Base-by-base conservation (phyloP, 352 stramenopile species). In the Nothophytophthora sp. region DNA sequence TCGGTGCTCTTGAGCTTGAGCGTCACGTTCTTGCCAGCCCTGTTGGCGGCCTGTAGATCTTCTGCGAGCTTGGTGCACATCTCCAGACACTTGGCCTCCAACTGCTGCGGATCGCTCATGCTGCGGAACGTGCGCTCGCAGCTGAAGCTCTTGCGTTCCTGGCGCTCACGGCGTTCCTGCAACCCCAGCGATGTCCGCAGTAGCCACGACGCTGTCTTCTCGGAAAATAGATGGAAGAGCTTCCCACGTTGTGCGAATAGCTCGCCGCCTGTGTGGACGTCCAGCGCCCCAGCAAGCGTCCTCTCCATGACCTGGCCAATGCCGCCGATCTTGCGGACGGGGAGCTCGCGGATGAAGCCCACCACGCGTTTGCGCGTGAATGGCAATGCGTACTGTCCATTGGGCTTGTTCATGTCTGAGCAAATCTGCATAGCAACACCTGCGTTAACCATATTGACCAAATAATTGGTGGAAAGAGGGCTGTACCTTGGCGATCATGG, bases 271-370 rank as follows among this genome's bases (percentile, higher is more conserved):
- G 82, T 98, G n/a, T 79, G 64, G 18, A 98, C 83, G 19, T 73
- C 70, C 28, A 98, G 83, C 7, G 73, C 76, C 9, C 63, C 63
- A 4, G 55, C 69, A 6, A 99, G 68, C 29, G 88, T 87, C 58
- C 98, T 98, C 73, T 98, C 93, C 50, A 88, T 97, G 1, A 99
- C 96, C 63, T 98, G 94, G 22, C 96, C 96, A 63, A 99, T 96
- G 5, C 96, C 96, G 37, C 81, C 79, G 22, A 99, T 87, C 70
- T 98, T 98, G 39, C 96, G 80, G 19, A 96, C 85, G 1, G 89
- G 70, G 30, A 98, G 50, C 5, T 73, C 66, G 27, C 81, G 63
- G n/a, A 98, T 57, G 60, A 99, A 99, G n/a, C 62, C 46, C 13
- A 97, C 46, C 4, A 98, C 76, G 30, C 55, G 28, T 4, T 86